Conservation (phyloP, 257 asterid species). For the Verbascum thapsus region DNA sequence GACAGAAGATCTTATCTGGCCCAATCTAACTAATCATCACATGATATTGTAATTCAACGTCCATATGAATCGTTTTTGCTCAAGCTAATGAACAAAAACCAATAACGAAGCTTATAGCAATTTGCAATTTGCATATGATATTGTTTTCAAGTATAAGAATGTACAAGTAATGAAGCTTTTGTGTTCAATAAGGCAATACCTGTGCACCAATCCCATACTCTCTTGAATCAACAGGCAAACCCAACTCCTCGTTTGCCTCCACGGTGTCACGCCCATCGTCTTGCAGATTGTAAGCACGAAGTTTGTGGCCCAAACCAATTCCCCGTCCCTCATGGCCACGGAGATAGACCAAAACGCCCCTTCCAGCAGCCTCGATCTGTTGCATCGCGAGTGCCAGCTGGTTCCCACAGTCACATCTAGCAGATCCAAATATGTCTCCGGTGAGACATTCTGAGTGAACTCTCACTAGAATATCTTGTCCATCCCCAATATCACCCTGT, state of each 20-base stretch:
- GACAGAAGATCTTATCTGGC: no score
- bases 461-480: slow-evolving; percentile 82
- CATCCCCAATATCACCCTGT: slow-evolving; percentile 95
- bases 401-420: slow-evolving; percentile 94
- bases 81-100: no score
- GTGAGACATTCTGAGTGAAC: slow-evolving; percentile 98
- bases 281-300: slow-evolving; percentile 89
- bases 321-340: slow-evolving; percentile 99
- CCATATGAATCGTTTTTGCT: no score
- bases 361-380: slow-evolving; percentile 90
- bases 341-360: slow-evolving; percentile 87
- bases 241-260: slow-evolving; percentile 96
- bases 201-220: slow-evolving; percentile 99
- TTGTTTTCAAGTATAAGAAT: no score
- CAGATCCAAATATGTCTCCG: slow-evolving; percentile 96
- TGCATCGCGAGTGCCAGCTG: slow-evolving; percentile 93
- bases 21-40: no score
- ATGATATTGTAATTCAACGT: no score
- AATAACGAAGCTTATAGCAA: no score
- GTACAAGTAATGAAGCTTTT: no score
- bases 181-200: slow-evolving; percentile 48
- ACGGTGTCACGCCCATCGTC: slow-evolving; percentile 95
- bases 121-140: no score
- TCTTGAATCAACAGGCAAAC: slow-evolving; percentile 94
- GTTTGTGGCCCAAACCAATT: slow-evolving; percentile 96